Evolutionary conservation across 2,329 filamentous ascomycete species (phyloP), one percentile per base, ranked within the genome.

Genomic region (Eurotiales sp.): DNA sequence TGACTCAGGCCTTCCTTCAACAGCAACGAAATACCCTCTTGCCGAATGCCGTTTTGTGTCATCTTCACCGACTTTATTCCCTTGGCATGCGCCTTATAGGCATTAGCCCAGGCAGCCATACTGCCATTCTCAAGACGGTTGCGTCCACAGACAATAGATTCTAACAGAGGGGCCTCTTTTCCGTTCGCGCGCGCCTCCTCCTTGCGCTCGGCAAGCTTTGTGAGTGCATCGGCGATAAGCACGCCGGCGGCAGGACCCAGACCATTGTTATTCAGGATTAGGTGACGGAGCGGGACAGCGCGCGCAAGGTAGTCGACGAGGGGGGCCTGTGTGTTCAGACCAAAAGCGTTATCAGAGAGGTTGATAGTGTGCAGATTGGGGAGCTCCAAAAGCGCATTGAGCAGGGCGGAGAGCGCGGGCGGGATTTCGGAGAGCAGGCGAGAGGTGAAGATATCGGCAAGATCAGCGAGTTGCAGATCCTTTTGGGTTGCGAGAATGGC

Each of bases 261-360:
- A 23, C 93, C 93, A 71, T 99, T 99, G 79, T 99, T 99, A 79
- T 97, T 97, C 53, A 99, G 84, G 72, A 95, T 90, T 23, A 99
- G 83, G 71, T 96, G 91, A 71, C 91, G 90, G 37, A 99, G 84
- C 2, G 93, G 92, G 3, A 88, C 83, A 73, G 97, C 92, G 53
- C 85, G 81, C 50, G 88, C 85, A 56, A 99, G 83, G 75, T 99
- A 99, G 54, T 88, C 88, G 60, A 96, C 88, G 44, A 99, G 83
- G 8, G 92, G 93, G 30, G 89, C 90, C 70, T 95, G 88, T 14
- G 90, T 96, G 73, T 96, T 96, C 55, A 96, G 83, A 51, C 93
- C 93, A 64, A 99, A 99, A 41, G 93, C 93, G 72, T 99, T 99
- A 73, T 99, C 93, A 73, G 92, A 96, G 36, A 99, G 81, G 72